Percentiles rank a stretch among this genome's conserved stretches.
These are phyloP conservation scores for Mycena amicta DNA, from an alignment of 768 basidiomycete genomes.

Conservation along the genomic window DNA sequence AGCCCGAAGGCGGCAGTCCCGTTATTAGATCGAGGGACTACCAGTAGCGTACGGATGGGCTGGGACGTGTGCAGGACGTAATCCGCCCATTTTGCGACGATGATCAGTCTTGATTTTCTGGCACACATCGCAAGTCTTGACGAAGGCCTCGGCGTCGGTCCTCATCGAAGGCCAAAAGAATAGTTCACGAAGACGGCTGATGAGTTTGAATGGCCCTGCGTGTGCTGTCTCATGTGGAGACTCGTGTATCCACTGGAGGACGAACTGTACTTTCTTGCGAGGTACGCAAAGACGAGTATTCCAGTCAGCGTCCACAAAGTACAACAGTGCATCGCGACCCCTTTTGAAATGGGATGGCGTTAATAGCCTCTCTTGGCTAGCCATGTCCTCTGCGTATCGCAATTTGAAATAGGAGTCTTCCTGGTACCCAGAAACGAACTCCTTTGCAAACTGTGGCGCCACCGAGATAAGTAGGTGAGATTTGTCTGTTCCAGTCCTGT, in stretches of 20 bases:
- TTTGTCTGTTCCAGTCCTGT: background rate
- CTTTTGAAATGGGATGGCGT: constrained; percentile 5
- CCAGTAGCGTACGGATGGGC: background rate
- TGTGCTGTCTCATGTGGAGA: no score
- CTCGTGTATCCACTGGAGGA: no score
- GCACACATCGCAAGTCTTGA: background rate
- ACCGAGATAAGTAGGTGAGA: no score
- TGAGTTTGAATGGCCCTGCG: background rate
- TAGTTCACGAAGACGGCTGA: constrained; percentile 6
- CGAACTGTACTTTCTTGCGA: no score
- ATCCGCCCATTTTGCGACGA: no score
- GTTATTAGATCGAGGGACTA: constrained; percentile 6
- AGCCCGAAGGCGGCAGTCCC: constrained; percentile 7
- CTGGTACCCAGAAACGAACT: no score
- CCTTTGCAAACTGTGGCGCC: no score
- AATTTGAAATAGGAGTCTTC: background rate
- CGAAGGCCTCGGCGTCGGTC: background rate
- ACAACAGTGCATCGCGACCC: background rate
- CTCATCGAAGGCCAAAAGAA: no score
- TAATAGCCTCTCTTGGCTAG: background rate
- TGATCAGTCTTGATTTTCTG: constrained; percentile 5
- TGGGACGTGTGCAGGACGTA: background rate
- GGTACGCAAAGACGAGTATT: no score
- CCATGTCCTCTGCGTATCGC: background rate
- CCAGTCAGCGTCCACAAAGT: constrained; percentile 12